Percentiles rank a stretch among this genome's conserved stretches.
These are phyloP conservation scores for Hanseniaspora uvarum DNA, from an alignment of 1,139 yeast genomes.

Conservation along the genomic window DNA sequence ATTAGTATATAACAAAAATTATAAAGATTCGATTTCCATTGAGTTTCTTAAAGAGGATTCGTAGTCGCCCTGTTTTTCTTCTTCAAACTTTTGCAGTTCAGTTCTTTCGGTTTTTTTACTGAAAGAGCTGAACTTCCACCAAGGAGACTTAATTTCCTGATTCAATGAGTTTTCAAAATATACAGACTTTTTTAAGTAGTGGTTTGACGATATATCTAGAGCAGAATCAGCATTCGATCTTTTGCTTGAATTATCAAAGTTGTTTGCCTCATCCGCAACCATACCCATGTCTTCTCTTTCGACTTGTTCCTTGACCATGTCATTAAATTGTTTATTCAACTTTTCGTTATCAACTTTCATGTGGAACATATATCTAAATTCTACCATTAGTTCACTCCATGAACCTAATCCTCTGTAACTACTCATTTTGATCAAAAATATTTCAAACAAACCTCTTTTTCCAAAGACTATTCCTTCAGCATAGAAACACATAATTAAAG, in stretches of 20 bases:
- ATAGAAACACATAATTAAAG: slow-evolving; percentile 41
- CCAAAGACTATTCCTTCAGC: slow-evolving; percentile 56
- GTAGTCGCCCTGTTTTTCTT: neutral
- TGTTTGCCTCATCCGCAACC: neutral
- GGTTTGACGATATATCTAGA: neutral
- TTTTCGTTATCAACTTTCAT: slow-evolving; percentile 9
- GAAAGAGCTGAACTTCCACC: slow-evolving; percentile 9
- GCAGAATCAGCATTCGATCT: neutral
- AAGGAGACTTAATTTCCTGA: neutral
- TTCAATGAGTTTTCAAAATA: neutral
- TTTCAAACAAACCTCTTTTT: neutral
- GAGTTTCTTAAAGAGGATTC: neutral
- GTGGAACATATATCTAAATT: slow-evolving; percentile 3
- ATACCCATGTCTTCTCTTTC: neutral
- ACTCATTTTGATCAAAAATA: neutral
- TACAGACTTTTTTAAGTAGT: neutral
- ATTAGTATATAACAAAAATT: no score
- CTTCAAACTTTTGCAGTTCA: neutral
- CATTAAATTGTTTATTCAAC: neutral
- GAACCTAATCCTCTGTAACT: slow-evolving; percentile 7
- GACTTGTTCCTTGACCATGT: neutral
- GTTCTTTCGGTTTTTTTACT: neutral
- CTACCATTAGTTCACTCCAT: neutral
- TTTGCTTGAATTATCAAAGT: neutral
- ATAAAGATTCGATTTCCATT: no score